Conservation (phyloP, 768 basidiomycete genomes). For the Cantharellus anzutake region DNA sequence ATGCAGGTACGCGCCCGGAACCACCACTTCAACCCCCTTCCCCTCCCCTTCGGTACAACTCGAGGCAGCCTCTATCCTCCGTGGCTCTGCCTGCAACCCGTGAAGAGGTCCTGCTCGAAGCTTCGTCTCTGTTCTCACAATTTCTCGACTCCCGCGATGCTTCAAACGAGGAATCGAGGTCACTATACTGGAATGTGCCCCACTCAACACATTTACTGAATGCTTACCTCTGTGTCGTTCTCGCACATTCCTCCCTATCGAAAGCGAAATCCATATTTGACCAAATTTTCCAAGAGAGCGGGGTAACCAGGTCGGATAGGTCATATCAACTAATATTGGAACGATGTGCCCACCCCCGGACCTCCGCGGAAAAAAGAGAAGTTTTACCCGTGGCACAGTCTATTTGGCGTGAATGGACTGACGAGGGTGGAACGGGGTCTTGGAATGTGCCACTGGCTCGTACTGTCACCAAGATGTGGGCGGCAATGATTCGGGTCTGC, state of each 20-base stretch:
- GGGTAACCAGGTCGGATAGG: constrained; percentile 25
- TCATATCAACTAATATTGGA: constrained; percentile 51
- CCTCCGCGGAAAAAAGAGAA: constrained; percentile 7
- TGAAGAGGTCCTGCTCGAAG: constrained; percentile 56
- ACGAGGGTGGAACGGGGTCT: constrained; percentile 5
- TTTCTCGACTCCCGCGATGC: background rate
- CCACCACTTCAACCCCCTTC: background rate
- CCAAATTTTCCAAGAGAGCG: background rate
- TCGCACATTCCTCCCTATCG: constrained; percentile 32
- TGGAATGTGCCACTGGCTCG: constrained; percentile 7
- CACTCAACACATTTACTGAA: constrained; percentile 49
- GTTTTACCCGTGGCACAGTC: constrained; percentile 36
- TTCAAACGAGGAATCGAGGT: background rate
- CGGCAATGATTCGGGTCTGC: constrained; percentile 45
- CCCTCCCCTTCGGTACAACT: background rate
- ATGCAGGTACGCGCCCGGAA: too few relatives aligned
- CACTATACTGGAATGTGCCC: constrained; percentile 34
- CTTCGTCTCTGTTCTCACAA: constrained; percentile 24
- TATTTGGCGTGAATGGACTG: constrained; percentile 48
- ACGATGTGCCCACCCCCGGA: constrained; percentile 23
- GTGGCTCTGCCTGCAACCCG: constrained; percentile 36
- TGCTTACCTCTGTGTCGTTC: constrained; percentile 65
- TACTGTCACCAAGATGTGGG: constrained; percentile 45
- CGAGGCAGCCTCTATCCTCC: too few relatives aligned
- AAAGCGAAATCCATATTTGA: constrained; percentile 16